Conservation (phyloP, 1,139 yeast genomes). For the Sugiyamaella neomexicana region DNA sequence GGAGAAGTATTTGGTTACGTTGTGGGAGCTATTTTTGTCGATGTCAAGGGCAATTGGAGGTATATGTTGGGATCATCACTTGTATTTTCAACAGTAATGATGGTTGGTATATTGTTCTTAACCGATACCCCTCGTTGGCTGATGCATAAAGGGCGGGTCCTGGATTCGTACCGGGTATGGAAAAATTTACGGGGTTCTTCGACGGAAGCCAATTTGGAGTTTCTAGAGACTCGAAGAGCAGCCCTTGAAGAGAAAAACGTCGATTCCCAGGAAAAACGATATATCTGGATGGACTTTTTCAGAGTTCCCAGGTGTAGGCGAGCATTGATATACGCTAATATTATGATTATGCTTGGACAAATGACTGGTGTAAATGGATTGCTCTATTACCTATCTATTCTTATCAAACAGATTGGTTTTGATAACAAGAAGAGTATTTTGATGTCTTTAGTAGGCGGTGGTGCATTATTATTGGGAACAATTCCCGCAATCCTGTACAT, state of each 20-base stretch:
- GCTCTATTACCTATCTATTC: slow-evolving; percentile 45
- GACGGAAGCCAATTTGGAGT: slow-evolving; percentile 49
- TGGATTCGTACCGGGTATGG: slow-evolving; percentile 62
- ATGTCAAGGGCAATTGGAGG: slow-evolving; percentile 59
- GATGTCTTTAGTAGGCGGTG: slow-evolving; percentile 55
- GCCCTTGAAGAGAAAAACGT: slow-evolving; percentile 41
- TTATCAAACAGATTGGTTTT: slow-evolving; percentile 44
- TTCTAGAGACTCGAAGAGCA: slow-evolving; percentile 48
- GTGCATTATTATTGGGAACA: slow-evolving; percentile 57
- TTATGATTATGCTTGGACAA: slow-evolving; percentile 65
- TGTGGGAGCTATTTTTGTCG: slow-evolving; percentile 56
- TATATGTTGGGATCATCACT: slow-evolving; percentile 60
- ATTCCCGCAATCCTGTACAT: slow-evolving; percentile 61
- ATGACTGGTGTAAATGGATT: slow-evolving; percentile 71
- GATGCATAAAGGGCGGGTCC: slow-evolving; percentile 63
- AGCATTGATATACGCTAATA: slow-evolving; percentile 57
- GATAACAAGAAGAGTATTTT: slow-evolving; percentile 44
- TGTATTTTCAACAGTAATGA: slow-evolving; percentile 54
- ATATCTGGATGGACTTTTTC: slow-evolving; percentile 51
- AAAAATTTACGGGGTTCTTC: slow-evolving; percentile 48
- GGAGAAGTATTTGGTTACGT: slow-evolving; percentile 62
- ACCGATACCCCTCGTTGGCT: slow-evolving; percentile 80
- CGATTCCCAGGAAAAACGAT: slow-evolving; percentile 40
- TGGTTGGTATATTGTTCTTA: slow-evolving; percentile 51
- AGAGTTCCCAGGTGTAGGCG: slow-evolving; percentile 57